Conservation (phyloP, 2,329 filamentous ascomycete species). For the Lojkania enalia region DNA sequence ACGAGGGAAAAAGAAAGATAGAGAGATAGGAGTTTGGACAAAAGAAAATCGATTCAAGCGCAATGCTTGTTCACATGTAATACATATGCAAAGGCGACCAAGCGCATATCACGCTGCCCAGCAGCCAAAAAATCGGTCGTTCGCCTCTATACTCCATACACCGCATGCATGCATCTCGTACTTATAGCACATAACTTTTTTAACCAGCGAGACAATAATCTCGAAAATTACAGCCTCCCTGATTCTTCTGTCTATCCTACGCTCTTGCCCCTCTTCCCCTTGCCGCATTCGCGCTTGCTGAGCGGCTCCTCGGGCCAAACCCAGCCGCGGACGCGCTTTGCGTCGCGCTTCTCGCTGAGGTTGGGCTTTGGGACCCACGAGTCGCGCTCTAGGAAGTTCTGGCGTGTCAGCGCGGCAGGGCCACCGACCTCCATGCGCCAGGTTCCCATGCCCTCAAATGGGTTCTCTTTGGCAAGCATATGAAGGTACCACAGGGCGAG, state of each 20-base stretch:
- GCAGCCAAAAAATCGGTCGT: not conserved
- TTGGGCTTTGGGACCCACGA: constrained; percentile 75
- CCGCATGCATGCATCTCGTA: not conserved
- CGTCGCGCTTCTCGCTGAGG: constrained; percentile 73
- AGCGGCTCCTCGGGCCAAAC: constrained; percentile 74
- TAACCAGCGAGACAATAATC: constrained; percentile 11
- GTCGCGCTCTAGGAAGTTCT: constrained; percentile 71
- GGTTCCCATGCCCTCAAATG: constrained; percentile 60
- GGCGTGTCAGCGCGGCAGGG: constrained; percentile 70
- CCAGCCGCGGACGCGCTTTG: constrained; percentile 74
- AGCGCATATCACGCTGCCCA: constrained; percentile 1
- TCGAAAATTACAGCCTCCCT: constrained; percentile 4
- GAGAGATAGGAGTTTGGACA: not conserved
- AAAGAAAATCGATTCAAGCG: not conserved
- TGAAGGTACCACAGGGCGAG: constrained; percentile 79
- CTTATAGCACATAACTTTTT: constrained; percentile 2
- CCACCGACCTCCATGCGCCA: constrained; percentile 76
- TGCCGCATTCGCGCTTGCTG: constrained; percentile 65
- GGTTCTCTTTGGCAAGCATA: constrained; percentile 67
- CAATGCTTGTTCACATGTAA: not conserved
- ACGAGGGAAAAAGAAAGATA: not conserved
- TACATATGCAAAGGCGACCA: not conserved
- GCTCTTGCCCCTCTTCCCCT: constrained; percentile 33
- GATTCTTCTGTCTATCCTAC: constrained; percentile 3
- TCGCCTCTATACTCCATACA: not conserved